Evolutionary conservation across 371 early-diverging fungal species (phyloP).

Genomic region (Gilbertella persicaria): DNA sequence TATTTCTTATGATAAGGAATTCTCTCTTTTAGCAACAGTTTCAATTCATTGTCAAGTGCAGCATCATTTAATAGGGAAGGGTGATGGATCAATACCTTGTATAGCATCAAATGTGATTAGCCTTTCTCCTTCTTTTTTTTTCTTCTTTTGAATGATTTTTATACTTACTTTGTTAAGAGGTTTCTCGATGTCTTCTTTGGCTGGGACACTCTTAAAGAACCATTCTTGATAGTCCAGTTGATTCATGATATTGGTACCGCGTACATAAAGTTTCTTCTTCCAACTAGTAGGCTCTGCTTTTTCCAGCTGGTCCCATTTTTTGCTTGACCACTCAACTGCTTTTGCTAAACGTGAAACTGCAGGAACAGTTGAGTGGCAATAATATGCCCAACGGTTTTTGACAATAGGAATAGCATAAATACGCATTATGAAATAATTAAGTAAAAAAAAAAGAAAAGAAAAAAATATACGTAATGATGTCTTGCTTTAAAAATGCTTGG

Average conservation of each 20-base stretch:
- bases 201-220: constrained; percentile 77
- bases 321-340: constrained; percentile 56
- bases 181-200: constrained; percentile 46
- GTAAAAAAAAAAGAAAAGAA: constrained; percentile 4
- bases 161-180: constrained; percentile 43
- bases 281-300: constrained; percentile 49
- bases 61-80: constrained; percentile 39
- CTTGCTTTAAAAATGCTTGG: too few species aligned
- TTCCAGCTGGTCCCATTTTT: constrained; percentile 66
- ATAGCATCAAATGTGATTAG: neutral
- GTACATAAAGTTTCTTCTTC: constrained; percentile 61
- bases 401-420: constrained; percentile 50
- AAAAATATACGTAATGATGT: neutral
- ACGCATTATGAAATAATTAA: constrained; percentile 25
- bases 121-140: neutral
- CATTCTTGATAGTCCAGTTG: constrained; percentile 76
- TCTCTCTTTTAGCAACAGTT: constrained; percentile 46
- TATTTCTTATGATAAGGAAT: constrained; percentile 74
- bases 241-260: constrained; percentile 71
- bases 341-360: constrained; percentile 51
- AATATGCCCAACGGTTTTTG: constrained; percentile 51
- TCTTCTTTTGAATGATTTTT: neutral
- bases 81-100: constrained; percentile 50
- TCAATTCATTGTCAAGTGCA: constrained; percentile 48
- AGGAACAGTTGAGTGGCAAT: constrained; percentile 50